phyloP scores from a whole-genome alignment of 2,329 filamentous ascomycete genomes.

The Aureobasidium lini region DNA sequence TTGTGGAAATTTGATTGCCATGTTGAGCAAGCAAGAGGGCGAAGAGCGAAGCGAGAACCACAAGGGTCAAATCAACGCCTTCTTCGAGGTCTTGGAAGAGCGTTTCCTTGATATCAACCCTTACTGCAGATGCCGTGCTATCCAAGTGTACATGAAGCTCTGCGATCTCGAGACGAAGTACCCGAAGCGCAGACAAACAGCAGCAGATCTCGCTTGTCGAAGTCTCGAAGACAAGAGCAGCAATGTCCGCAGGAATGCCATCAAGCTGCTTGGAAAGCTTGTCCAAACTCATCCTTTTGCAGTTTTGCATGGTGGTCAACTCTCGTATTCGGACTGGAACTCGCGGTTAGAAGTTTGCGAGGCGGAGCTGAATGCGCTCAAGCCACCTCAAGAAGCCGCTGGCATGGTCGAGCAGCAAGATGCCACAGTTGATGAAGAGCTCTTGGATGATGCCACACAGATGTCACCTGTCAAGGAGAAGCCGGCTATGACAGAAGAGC shows the following conservation, averaged over 20 bases:
- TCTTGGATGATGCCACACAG: conserved; percentile 85
- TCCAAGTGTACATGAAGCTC: conserved; percentile 87
- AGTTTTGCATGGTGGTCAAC: conserved; percentile 79
- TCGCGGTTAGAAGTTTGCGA: conserved; percentile 75
- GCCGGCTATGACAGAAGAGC: conserved; percentile 66
- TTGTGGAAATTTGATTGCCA: conserved; percentile 86
- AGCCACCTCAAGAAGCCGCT: conserved; percentile 70
- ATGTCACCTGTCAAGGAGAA: conserved; percentile 56
- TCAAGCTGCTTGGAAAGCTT: conserved; percentile 80
- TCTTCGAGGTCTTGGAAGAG: conserved; percentile 94
- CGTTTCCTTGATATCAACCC: conserved; percentile 95
- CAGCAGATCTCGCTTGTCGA: conserved; percentile 75
- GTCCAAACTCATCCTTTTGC: conserved; percentile 94
- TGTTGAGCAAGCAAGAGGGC: conserved; percentile 77
- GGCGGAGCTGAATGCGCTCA: conserved; percentile 68
- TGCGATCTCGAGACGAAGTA: conserved; percentile 96
- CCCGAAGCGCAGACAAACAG: conserved; percentile 80
- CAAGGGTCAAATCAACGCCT: conserved; percentile 91
- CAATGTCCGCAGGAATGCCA: conserved; percentile 89
- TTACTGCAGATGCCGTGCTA: conserved; percentile 83
- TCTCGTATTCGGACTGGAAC: conserved; percentile 80
- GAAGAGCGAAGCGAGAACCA: conserved; percentile 80
- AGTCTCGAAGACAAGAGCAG: conserved; percentile 98
- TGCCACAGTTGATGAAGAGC: conserved; percentile 62
- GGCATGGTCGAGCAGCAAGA: conserved; percentile 61